Percentiles rank a stretch among this genome's conserved stretches.
Conservation (phyloP, 176 grass and related monocot species). For the Aegilops speltoides region DNA sequence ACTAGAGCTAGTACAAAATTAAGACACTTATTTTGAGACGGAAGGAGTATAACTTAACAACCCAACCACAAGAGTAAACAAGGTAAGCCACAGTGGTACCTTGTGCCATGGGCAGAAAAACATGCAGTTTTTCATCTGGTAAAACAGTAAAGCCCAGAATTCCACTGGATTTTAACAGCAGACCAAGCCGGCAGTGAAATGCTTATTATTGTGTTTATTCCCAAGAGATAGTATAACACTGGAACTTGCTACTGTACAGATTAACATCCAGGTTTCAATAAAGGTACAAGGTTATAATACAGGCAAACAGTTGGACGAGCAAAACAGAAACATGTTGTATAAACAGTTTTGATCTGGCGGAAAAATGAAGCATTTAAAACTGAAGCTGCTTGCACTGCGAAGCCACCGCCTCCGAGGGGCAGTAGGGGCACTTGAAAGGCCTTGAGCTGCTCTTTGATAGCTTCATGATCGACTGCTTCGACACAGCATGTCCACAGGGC, state of each 20-base stretch:
- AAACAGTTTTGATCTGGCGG: slow-evolving; percentile 24
- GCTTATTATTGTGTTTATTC: background rate
- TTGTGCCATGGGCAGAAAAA: background rate
- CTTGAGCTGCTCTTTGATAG: slow-evolving; percentile 79
- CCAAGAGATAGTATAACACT: background rate
- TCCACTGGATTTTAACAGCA: no score
- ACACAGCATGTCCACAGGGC: slow-evolving; percentile 85
- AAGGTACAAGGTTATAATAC: slow-evolving; percentile 40
- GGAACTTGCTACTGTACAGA: slow-evolving; percentile 35
- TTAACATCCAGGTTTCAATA: slow-evolving; percentile 26
- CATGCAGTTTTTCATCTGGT: background rate
- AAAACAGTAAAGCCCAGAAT: background rate
- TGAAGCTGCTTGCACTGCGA: slow-evolving; percentile 78
- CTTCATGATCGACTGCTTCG: slow-evolving; percentile 79
- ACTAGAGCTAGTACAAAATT: no score
- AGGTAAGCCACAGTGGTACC: background rate
- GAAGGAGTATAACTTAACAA: background rate
- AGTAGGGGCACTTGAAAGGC: slow-evolving; percentile 91
- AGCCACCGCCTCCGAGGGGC: slow-evolving; percentile 54
- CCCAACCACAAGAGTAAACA: background rate
- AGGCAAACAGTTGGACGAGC: slow-evolving; percentile 14
- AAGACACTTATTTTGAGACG: no score
- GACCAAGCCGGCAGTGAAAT: background rate
- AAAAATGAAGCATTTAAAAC: slow-evolving; percentile 57
- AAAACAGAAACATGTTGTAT: slow-evolving; percentile 34